Conservation (phyloP, 2,329 filamentous ascomycete species). For the Thielaviopsis musarum region DNA sequence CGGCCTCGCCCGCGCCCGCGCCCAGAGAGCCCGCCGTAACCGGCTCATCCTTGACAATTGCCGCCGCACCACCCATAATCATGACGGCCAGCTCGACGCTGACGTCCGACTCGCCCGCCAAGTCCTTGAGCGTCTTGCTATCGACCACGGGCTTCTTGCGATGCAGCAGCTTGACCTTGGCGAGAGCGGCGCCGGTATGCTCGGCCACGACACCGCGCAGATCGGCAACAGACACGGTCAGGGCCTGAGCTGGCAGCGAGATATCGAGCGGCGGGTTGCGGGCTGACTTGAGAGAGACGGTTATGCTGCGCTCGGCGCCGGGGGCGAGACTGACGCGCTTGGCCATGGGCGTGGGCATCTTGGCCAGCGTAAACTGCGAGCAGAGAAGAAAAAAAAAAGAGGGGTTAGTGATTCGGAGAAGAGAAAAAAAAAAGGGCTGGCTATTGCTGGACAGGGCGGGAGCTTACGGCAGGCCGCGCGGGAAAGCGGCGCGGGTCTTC, state of each 20-base stretch:
- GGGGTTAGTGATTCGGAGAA: slow-evolving; percentile 12
- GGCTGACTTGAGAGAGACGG: slow-evolving; percentile 54
- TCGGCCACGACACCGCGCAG: slow-evolving; percentile 54
- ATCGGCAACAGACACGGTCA: slow-evolving; percentile 59
- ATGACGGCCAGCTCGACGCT: slow-evolving; percentile 70
- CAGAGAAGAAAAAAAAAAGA: slow-evolving; percentile 2
- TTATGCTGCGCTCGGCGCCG: slow-evolving; percentile 35
- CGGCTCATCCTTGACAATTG: slow-evolving; percentile 20
- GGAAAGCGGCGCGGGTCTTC: slow-evolving; percentile 70
- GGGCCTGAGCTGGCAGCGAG: slow-evolving; percentile 42
- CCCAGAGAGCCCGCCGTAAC: slow-evolving; percentile 17
- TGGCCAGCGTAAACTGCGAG: slow-evolving; percentile 52
- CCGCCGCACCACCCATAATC: slow-evolving; percentile 56
- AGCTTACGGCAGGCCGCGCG: slow-evolving; percentile 52
- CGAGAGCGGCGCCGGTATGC: slow-evolving; percentile 45
- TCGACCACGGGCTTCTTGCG: slow-evolving; percentile 77
- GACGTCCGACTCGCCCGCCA: slow-evolving; percentile 34
- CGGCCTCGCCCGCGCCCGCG: slow-evolving; percentile 36
- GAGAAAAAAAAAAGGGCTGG: background rate
- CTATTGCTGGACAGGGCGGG: background rate
- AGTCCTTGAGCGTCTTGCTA: slow-evolving; percentile 58
- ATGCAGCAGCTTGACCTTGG: slow-evolving; percentile 72
- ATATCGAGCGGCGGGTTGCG: slow-evolving; percentile 59
- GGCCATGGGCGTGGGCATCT: slow-evolving; percentile 41
- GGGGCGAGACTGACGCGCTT: slow-evolving; percentile 30